Evolutionary conservation across 2,329 filamentous ascomycete species (phyloP).

Genomic region (Ceratocystis ficicola): DNA sequence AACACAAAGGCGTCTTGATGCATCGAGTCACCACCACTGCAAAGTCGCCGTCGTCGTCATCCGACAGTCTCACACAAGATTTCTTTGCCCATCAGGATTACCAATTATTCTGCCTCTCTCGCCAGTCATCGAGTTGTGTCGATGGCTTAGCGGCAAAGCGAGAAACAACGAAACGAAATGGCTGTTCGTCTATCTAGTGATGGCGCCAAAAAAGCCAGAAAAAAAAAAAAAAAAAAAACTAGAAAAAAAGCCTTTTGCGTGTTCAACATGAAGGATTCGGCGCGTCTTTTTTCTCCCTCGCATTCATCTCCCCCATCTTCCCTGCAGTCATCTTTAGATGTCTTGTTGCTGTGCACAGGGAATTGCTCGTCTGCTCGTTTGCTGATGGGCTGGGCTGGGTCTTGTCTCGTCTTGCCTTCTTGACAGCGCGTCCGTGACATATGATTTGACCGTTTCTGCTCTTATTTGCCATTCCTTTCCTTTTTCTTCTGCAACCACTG

Average conservation of each 20-base stretch:
- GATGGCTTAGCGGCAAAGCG: neutral
- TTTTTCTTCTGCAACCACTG: slow-evolving; percentile 8
- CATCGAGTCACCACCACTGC: neutral
- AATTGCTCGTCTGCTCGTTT: too few relatives aligned
- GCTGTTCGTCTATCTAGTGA: neutral
- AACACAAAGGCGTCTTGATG: neutral
- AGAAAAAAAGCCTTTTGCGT: neutral
- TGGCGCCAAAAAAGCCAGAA: neutral
- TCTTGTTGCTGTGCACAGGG: too few relatives aligned
- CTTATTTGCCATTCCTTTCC: slow-evolving; percentile 4
- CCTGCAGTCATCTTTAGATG: neutral
- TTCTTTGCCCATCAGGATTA: neutral
- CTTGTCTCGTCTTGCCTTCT: slow-evolving; percentile 4
- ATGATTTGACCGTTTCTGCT: neutral
- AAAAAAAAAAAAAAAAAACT: neutral
- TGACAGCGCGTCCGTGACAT: slow-evolving; percentile 10
- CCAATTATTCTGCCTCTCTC: neutral
- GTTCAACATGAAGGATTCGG: slow-evolving; percentile 5
- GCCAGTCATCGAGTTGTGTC: neutral
- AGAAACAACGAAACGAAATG: neutral
- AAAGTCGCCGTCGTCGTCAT: neutral
- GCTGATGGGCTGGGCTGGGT: neutral
- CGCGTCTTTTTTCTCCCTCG: slow-evolving; percentile 4
- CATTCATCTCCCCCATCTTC: neutral
- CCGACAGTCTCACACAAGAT: neutral